A percentile compares a stretch with the other conserved stretches of the same genome.
These are phyloP conservation scores for Helicostylum pulchrum DNA, from an alignment of 192 early-diverging fungal genomes.

Conservation along the genomic window DNA sequence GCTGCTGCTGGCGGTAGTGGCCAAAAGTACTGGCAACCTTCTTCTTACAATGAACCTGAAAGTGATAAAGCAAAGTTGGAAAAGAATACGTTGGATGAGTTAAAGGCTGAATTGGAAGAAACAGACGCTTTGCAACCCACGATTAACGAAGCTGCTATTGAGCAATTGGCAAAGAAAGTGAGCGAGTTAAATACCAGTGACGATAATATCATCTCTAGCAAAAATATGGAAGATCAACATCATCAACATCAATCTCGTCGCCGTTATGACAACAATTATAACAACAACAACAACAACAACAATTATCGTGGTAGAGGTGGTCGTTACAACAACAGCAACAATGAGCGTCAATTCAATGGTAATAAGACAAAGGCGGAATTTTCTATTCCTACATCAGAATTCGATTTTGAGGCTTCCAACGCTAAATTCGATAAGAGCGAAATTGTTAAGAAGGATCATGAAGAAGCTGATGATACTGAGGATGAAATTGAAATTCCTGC, in stretches of 20 bases:
- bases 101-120: conserved; percentile 15
- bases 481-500: conserved; percentile 55
- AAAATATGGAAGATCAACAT: neutral
- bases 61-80: conserved; percentile 26
- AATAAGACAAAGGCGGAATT: conserved; percentile 11
- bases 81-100: conserved; percentile 38
- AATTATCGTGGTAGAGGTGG: neutral
- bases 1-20: too few species aligned
- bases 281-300: neutral
- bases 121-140: conserved; percentile 5
- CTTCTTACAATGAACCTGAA: conserved; percentile 25
- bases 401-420: conserved; percentile 95
- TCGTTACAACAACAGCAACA: neutral
- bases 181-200: conserved; percentile 48
- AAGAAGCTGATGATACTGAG: conserved; percentile 43
- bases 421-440: conserved; percentile 54
- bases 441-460: conserved; percentile 49
- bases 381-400: conserved; percentile 71
- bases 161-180: conserved; percentile 54
- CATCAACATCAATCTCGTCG: neutral
- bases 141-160: conserved; percentile 42
- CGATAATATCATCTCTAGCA: neutral
- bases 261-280: conserved; percentile 16
- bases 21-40: conserved; percentile 20
- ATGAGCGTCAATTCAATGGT: neutral